Evolutionary conservation across 1,284 basidiomycete species (phyloP).

Genomic region (Meira miltonrushii): DNA sequence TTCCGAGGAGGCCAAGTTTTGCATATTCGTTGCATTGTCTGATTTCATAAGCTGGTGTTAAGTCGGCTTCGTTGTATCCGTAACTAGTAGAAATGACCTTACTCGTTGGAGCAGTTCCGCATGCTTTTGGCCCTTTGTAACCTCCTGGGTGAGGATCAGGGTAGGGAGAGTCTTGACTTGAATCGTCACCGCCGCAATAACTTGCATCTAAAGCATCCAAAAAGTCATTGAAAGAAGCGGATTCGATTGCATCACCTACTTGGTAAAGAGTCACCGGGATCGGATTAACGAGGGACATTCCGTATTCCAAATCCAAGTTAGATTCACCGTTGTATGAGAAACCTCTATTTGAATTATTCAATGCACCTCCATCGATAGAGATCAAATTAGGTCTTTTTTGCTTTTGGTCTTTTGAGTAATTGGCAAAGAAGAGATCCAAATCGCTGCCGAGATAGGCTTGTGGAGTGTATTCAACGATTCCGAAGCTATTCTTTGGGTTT

Average conservation of each 20-base stretch:
- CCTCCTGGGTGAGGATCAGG: slow-evolving; percentile 50
- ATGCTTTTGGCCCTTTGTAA: slow-evolving; percentile 56
- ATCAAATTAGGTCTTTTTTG: slow-evolving; percentile 53
- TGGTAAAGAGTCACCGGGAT: slow-evolving; percentile 58
- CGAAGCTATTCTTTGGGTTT: slow-evolving; percentile 58
- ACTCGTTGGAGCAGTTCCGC: slow-evolving; percentile 59
- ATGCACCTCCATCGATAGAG: slow-evolving; percentile 57
- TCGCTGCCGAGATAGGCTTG: slow-evolving; percentile 57
- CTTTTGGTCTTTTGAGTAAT: slow-evolving; percentile 54
- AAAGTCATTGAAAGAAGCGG: slow-evolving; percentile 25
- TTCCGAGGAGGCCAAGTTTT: slow-evolving; percentile 57
- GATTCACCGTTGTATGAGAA: slow-evolving; percentile 58
- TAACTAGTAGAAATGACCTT: slow-evolving; percentile 62
- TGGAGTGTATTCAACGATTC: slow-evolving; percentile 60
- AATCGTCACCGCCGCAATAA: slow-evolving; percentile 64
- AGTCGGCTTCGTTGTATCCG: slow-evolving; percentile 55
- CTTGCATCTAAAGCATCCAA: slow-evolving; percentile 58
- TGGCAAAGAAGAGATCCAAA: slow-evolving; percentile 57
- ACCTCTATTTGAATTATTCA: slow-evolving; percentile 49
- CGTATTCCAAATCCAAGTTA: slow-evolving; percentile 60
- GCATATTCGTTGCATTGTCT: slow-evolving; percentile 62
- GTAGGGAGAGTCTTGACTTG: slow-evolving; percentile 60
- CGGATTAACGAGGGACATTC: slow-evolving; percentile 56
- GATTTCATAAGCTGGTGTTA: slow-evolving; percentile 55
- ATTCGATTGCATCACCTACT: slow-evolving; percentile 56